phyloP scores from a whole-genome alignment of 2,329 filamentous ascomycete species.

The Colletotrichum nymphaeae region DNA sequence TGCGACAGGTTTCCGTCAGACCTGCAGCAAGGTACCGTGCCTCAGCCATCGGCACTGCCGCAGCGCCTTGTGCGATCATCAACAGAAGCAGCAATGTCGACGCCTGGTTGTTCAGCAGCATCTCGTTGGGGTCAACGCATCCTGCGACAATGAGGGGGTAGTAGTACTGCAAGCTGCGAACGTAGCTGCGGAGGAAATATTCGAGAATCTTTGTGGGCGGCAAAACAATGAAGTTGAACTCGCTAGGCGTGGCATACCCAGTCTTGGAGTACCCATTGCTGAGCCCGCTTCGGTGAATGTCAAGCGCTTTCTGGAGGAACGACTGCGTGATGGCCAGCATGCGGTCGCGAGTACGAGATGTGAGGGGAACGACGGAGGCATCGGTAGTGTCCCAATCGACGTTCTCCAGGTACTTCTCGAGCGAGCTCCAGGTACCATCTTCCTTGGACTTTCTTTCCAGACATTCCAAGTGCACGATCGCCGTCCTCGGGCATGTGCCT shows the following conservation, averaged over 20 bases:
- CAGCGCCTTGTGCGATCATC: slow-evolving; percentile 79
- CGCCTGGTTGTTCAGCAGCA: slow-evolving; percentile 74
- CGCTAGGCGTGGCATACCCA: slow-evolving; percentile 57
- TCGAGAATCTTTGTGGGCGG: slow-evolving; percentile 75
- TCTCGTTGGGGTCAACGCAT: slow-evolving; percentile 73
- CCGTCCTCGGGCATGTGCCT: slow-evolving; percentile 59
- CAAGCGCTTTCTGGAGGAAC: slow-evolving; percentile 77
- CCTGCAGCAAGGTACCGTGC: slow-evolving; percentile 74
- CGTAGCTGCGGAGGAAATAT: slow-evolving; percentile 74
- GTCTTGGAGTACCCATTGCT: slow-evolving; percentile 52
- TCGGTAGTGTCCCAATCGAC: slow-evolving; percentile 50
- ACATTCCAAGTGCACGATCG: slow-evolving; percentile 62
- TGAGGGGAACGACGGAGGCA: slow-evolving; percentile 58
- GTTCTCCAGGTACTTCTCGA: slow-evolving; percentile 55
- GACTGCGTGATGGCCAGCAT: slow-evolving; percentile 78
- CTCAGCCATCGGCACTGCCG: slow-evolving; percentile 72
- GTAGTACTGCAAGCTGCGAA: slow-evolving; percentile 74
- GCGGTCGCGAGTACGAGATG: slow-evolving; percentile 69
- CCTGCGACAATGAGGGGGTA: slow-evolving; percentile 72
- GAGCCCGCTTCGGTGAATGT: slow-evolving; percentile 70
- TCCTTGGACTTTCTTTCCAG: slow-evolving; percentile 62
- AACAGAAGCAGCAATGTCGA: slow-evolving; percentile 74
- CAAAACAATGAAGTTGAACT: slow-evolving; percentile 73
- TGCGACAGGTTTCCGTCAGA: slow-evolving; percentile 76
- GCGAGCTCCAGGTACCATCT: slow-evolving; percentile 57